Evolutionary conservation across 208 protist species (phyloP).

Genomic region (Acanthamoeba triangularis): DNA sequence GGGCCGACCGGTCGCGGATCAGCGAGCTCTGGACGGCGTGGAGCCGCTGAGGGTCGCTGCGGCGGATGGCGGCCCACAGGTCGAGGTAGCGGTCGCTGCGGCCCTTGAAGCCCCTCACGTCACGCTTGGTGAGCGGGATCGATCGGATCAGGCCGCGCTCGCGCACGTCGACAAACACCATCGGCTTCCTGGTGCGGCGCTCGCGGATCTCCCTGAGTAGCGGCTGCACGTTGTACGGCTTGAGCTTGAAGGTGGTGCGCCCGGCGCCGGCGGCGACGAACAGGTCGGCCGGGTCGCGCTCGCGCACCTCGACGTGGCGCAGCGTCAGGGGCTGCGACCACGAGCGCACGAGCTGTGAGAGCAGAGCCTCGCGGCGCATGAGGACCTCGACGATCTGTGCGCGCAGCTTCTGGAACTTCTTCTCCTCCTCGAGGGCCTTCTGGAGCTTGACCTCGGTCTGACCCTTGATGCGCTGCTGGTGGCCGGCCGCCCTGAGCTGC

Average conservation of each 20-base stretch:
- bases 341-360: background rate
- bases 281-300: background rate
- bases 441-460: constrained; percentile 20
- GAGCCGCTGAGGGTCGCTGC: background rate
- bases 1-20: background rate
- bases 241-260: constrained; percentile 38
- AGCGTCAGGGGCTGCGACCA: background rate
- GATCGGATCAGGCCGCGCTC: background rate
- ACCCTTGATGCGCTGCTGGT: constrained; percentile 29
- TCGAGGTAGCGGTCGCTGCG: background rate
- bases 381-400: constrained; percentile 25
- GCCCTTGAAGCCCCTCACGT: constrained; percentile 29
- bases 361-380: constrained; percentile 21
- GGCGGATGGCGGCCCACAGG: background rate
- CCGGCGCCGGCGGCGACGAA: background rate
- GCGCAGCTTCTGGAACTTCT: constrained; percentile 22
- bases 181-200: constrained; percentile 5
- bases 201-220: constrained; percentile 27
- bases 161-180: background rate
- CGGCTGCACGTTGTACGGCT: constrained; percentile 26
- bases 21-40: background rate
- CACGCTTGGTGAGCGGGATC: background rate
- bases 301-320: background rate
- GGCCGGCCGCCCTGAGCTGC: constrained; percentile 3
- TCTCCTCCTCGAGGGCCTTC: constrained; percentile 24